Evolutionary conservation across 805 yeast genomes (phyloP).

Genomic region (Kodamaea laetipori): DNA sequence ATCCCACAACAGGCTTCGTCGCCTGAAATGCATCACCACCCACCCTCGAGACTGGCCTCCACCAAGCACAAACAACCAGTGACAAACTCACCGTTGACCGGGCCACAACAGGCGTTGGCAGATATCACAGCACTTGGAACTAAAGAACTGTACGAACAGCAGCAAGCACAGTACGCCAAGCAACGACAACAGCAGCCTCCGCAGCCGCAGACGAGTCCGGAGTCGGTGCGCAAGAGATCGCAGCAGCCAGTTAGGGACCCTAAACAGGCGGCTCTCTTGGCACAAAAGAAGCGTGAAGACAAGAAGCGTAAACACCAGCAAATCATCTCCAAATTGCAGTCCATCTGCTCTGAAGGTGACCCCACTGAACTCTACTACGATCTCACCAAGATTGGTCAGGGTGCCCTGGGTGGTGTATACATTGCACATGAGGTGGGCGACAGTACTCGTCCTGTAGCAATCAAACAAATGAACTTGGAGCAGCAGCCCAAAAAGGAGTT

Average conservation of each 20-base stretch:
- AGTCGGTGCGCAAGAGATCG: constrained; percentile 14
- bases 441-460: constrained; percentile 71
- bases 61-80: constrained; percentile 3
- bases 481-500: constrained; percentile 95
- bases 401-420: constrained; percentile 97
- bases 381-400: constrained; percentile 90
- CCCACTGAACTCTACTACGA: constrained; percentile 71
- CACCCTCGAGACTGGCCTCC: neutral
- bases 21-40: constrained; percentile 5
- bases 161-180: constrained; percentile 15
- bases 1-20: neutral
- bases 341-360: constrained; percentile 83
- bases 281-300: constrained; percentile 75
- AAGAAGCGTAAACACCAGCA: constrained; percentile 72
- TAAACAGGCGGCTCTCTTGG: constrained; percentile 54
- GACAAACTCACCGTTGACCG: constrained; percentile 14
- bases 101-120: constrained; percentile 26
- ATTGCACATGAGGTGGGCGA: constrained; percentile 69
- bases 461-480: constrained; percentile 93
- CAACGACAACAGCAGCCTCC: constrained; percentile 12
- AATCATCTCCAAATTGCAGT: constrained; percentile 66
- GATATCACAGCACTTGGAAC: constrained; percentile 14
- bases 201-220: constrained; percentile 17
- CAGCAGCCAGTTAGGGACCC: constrained; percentile 50
- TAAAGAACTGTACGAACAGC: constrained; percentile 16